These are phyloP conservation scores for Alternaria postmessia DNA, from an alignment of 2,329 filamentous ascomycete genomes.

Conservation along the genomic window DNA sequence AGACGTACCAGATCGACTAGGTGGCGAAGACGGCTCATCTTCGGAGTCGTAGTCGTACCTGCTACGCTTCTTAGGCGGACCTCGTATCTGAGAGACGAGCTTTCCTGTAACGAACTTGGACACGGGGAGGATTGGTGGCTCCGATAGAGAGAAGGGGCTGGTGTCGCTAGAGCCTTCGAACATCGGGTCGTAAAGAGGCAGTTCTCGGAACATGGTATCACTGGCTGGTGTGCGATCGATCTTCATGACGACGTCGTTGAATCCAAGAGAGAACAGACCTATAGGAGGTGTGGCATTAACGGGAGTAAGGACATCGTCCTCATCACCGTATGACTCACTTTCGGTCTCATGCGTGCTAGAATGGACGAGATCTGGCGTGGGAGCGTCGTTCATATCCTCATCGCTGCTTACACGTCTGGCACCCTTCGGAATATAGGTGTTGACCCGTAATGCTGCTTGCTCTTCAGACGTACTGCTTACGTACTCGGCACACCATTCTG, in stretches of 20 bases:
- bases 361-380: conserved; percentile 51
- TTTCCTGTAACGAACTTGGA: conserved; percentile 88
- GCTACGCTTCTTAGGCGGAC: conserved; percentile 76
- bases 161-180: conserved; percentile 44
- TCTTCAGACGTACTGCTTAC: conserved; percentile 70
- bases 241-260: conserved; percentile 82
- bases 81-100: conserved; percentile 72
- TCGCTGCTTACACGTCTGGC: conserved; percentile 20
- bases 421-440: conserved; percentile 52
- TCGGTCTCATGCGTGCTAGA: conserved; percentile 51
- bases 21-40: conserved; percentile 58
- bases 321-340: conserved; percentile 49
- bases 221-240: conserved; percentile 76
- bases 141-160: conserved; percentile 43
- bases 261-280: conserved; percentile 81
- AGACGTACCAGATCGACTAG: conserved; percentile 50
- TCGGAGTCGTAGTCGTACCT: conserved; percentile 84
- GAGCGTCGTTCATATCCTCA: conserved; percentile 49
- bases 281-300: conserved; percentile 67
- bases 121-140: conserved; percentile 74
- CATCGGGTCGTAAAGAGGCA: conserved; percentile 75
- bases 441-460: conserved; percentile 73
- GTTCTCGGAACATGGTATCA: conserved; percentile 78
- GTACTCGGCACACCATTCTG: conserved; percentile 85
- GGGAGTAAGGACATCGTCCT: conserved; percentile 53